A percentile compares a stretch with the other conserved stretches of the same genome.
These are phyloP conservation scores for Musa schizocarpa DNA, from an alignment of 176 grass and related monocot genomes.

Conservation along the genomic window DNA sequence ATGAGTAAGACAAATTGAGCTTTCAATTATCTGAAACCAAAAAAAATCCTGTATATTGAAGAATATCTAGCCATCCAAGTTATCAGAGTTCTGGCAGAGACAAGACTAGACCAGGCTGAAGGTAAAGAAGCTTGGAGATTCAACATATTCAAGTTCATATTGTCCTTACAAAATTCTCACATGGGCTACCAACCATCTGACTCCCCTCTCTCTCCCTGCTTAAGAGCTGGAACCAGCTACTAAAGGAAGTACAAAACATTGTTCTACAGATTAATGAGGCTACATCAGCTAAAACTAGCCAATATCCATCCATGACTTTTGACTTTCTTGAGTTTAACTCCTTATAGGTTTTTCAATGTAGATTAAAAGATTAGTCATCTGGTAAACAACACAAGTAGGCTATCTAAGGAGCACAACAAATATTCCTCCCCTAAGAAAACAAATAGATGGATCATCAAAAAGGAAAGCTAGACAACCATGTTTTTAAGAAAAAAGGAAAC, in stretches of 20 bases:
- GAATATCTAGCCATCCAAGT: background rate
- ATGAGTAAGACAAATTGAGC: conserved; percentile 14
- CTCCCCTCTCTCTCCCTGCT: background rate
- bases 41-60: background rate
- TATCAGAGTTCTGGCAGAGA: background rate
- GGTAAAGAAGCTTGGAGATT: background rate
- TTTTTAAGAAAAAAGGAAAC: background rate
- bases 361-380: background rate
- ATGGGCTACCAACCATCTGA: background rate
- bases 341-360: background rate
- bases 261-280: background rate
- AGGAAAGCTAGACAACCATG: background rate
- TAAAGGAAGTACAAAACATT: background rate
- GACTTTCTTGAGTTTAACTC: background rate
- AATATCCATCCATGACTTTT: background rate
- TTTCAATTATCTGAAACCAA: conserved; percentile 13
- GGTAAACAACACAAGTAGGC: background rate
- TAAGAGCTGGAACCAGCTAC: background rate
- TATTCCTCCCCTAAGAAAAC: background rate
- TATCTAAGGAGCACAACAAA: background rate
- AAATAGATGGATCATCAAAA: background rate
- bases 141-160: background rate
- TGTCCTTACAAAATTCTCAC: background rate
- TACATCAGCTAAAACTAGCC: background rate
- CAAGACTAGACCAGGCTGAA: background rate